Evolutionary conservation across 208 protist species (phyloP), one percentile per base, ranked within the genome.

Genomic region (Trypanosoma scelopori): DNA sequence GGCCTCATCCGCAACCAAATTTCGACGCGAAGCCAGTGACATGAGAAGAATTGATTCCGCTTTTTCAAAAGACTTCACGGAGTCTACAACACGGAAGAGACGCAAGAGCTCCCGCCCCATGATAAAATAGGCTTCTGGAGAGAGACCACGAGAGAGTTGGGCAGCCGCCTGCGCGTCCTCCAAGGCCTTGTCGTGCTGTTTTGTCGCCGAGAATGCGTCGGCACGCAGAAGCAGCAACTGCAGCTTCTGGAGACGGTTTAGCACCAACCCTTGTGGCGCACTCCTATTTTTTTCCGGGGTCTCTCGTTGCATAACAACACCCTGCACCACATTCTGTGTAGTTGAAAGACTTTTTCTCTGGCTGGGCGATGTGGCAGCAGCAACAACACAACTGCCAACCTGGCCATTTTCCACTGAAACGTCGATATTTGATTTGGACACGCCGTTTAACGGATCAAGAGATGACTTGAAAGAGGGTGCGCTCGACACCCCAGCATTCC

Each of bases 191-290:
- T 80, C 76, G 73, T 92, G 77, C 55, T 80, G 76, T 67, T 77
- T 79, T 28, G 75, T 74, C 35, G 57, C 57, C 16, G 75, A 76
- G 58, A 82, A 88, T 11, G 80, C 82, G 35, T 94, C 85, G 22
- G 76, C 76, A 27, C 88, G 88, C 16, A 94, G 71, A 22, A 94
- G 77, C 41, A 92, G 68, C 22, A 94, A 65, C 18, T 81, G 84
- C 52, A 86, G 53, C 12, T 79, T 37, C 69, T 94, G 84, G 6
- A 70, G 83, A 7, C 70, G 55, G 69, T 92, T 94, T 39, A 92
- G 74, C 16, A 12, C 6, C 28, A 57, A 27, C 4, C n/a, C 3
- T 23, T 5, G 30, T 30, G 3, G 13, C 42, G 52, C 5, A 22
- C 25, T 23, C 23, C n/a, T 63, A 25, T 18, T 1, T n/a, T 13